phyloP scores from a whole-genome alignment of 2,329 filamentous ascomycete species.

The Diaporthe sp. region DNA sequence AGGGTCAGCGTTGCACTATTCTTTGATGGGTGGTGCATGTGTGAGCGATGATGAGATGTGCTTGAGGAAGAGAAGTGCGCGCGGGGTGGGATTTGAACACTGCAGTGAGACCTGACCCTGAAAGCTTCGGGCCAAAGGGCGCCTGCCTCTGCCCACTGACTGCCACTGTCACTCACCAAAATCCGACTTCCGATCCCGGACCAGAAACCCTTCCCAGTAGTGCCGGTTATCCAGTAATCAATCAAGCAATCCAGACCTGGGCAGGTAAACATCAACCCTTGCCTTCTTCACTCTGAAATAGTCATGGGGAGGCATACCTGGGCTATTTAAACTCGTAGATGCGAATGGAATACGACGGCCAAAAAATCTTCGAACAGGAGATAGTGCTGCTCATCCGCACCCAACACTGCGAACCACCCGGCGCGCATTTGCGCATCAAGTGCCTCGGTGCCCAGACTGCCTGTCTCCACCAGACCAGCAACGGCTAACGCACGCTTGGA shows the following conservation, averaged over 20 bases:
- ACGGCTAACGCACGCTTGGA: background rate
- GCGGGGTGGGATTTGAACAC: constrained; percentile 40
- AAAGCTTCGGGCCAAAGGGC: background rate
- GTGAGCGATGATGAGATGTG: constrained; percentile 57
- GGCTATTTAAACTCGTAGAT: background rate
- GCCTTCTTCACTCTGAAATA: background rate
- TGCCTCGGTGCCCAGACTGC: background rate
- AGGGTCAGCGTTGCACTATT: constrained; percentile 22
- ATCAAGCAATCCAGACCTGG: background rate
- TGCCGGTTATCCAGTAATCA: background rate
- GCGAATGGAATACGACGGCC: background rate
- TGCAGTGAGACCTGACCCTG: constrained; percentile 22
- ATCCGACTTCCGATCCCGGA: constrained; percentile 31
- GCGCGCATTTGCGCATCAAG: constrained; percentile 23
- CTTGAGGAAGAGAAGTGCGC: constrained; percentile 47
- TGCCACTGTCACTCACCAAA: constrained; percentile 18
- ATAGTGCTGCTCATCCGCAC: background rate
- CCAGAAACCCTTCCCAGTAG: constrained; percentile 1
- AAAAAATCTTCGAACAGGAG: background rate
- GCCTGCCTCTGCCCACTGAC: background rate
- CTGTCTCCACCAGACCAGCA: background rate
- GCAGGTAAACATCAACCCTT: background rate
- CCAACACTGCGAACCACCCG: background rate
- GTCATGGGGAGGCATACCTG: too few species aligned
- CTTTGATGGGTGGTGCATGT: constrained; percentile 49